Evolutionary conservation across 768 basidiomycete species (phyloP).

Genomic region (Crepidotus variabilis): DNA sequence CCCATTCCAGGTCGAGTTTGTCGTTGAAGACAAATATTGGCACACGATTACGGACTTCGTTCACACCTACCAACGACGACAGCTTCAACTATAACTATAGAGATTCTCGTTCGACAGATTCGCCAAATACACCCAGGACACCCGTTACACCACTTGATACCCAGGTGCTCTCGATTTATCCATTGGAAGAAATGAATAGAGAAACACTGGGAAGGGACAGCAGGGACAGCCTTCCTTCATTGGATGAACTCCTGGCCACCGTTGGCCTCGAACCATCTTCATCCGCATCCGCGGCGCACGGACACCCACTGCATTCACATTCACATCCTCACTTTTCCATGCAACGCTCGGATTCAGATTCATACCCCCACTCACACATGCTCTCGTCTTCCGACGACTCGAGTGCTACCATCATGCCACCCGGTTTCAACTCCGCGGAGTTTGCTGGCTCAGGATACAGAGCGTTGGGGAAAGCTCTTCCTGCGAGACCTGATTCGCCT

Average conservation of each 20-base stretch:
- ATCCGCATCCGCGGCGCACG: neutral
- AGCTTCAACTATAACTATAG: slow-evolving; percentile 16
- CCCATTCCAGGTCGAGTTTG: slow-evolving; percentile 7
- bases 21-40: no score
- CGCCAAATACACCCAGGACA: slow-evolving; percentile 15
- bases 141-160: neutral
- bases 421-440: neutral
- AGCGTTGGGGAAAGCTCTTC: slow-evolving; percentile 14
- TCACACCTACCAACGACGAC: no score
- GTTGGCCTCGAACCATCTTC: slow-evolving; percentile 5
- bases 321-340: neutral
- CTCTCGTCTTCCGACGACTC: neutral
- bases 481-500: slow-evolving; percentile 24
- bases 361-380: neutral
- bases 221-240: slow-evolving; percentile 20
- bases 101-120: slow-evolving; percentile 19
- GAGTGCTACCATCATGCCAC: neutral
- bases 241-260: slow-evolving; percentile 22
- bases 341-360: neutral
- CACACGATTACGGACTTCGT: no score
- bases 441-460: neutral
- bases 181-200: no score
- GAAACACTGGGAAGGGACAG: slow-evolving; percentile 7
- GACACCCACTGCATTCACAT: neutral
- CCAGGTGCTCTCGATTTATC: no score